Conservation (phyloP, 495 filamentous ascomycete genomes). For the Talaromyces thailandensis region DNA sequence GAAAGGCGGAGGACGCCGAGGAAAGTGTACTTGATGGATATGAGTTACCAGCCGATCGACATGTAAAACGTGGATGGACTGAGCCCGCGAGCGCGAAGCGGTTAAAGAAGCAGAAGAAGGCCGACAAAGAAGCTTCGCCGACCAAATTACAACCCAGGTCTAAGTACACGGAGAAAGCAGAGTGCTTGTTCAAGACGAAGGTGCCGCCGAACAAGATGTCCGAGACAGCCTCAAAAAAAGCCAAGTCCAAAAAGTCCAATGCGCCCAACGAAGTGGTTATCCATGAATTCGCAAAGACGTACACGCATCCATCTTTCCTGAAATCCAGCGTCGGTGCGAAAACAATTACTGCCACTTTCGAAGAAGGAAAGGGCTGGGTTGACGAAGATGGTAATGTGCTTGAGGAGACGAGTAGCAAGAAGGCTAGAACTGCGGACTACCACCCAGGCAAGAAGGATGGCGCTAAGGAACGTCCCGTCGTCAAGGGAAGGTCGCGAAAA, state of each 20-base stretch:
- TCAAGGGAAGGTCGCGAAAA: conserved; percentile 5
- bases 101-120: conserved; percentile 35
- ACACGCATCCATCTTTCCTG: conserved; percentile 70
- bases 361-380: conserved; percentile 80
- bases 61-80: conserved; percentile 89
- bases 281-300: conserved; percentile 74
- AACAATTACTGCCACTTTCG: conserved; percentile 26
- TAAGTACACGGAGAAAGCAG: conserved; percentile 67
- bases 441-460: conserved; percentile 21
- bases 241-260: conserved; percentile 39
- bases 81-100: conserved; percentile 47
- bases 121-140: conserved; percentile 43
- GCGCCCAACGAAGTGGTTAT: conserved; percentile 51
- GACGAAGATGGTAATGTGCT: conserved; percentile 70
- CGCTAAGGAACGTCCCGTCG: background rate
- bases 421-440: conserved; percentile 22
- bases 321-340: conserved; percentile 32
- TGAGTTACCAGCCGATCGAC: conserved; percentile 61
- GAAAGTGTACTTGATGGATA: conserved; percentile 60
- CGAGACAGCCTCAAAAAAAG: conserved; percentile 28
- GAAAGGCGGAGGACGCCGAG: conserved; percentile 63
- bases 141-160: conserved; percentile 54
- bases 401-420: conserved; percentile 38
- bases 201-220: conserved; percentile 51
- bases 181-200: conserved; percentile 76